A percentile compares a stretch with the other conserved stretches of the same genome.
Evolutionary conservation across 129 eudicot genomes (phyloP).

Genomic region (Flaveria robusta): DNA sequence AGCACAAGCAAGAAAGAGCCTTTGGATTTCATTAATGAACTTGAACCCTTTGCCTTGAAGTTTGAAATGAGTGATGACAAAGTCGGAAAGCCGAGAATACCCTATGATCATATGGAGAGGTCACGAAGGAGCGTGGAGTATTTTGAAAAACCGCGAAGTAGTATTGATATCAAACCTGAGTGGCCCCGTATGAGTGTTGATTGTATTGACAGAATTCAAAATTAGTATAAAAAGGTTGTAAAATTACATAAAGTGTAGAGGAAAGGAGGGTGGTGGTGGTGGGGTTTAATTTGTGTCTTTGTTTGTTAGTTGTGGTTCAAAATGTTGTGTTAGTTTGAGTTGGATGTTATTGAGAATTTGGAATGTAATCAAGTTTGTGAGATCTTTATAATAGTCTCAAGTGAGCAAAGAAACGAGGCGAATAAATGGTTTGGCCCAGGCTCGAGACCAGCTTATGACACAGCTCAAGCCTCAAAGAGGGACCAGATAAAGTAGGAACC

Average conservation of each 20-base stretch:
- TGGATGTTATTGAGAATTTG: constrained; percentile 26
- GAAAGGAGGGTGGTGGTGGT: constrained; percentile 18
- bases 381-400: not conserved
- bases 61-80: constrained; percentile 43
- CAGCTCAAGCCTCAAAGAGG: not conserved
- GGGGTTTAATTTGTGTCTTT: constrained; percentile 41
- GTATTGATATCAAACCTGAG: constrained; percentile 59
- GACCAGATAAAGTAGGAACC: not conserved
- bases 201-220: constrained; percentile 63
- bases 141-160: constrained; percentile 54
- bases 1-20: constrained; percentile 66
- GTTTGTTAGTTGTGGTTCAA: constrained; percentile 25
- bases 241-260: constrained; percentile 23
- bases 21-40: constrained; percentile 36
- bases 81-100: constrained; percentile 48
- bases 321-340: constrained; percentile 19
- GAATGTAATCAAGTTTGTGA: constrained; percentile 23
- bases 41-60: constrained; percentile 39
- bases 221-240: constrained; percentile 23
- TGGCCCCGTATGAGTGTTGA: constrained; percentile 76
- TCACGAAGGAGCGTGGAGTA: constrained; percentile 77
- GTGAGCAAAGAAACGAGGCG: not conserved
- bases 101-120: constrained; percentile 67
- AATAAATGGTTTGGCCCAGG: not conserved
- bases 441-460: not conserved